Conservation (phyloP, 768 basidiomycete genomes). For the Kockovaella imperatae region DNA sequence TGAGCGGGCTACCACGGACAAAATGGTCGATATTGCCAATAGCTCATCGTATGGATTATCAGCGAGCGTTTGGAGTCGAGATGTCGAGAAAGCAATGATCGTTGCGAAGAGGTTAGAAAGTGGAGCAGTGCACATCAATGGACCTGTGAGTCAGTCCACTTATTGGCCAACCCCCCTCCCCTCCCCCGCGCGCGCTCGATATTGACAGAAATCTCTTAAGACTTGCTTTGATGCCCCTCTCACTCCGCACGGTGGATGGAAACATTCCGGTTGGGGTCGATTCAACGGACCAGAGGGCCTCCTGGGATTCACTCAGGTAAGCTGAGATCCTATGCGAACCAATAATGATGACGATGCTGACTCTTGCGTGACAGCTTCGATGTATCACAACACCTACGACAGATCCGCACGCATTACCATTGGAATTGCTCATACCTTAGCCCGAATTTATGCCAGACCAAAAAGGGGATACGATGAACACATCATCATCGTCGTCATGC, state of each 20-base stretch:
- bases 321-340: no score
- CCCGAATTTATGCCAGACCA: no score
- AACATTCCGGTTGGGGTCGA: slow-evolving; percentile 30
- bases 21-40: slow-evolving; percentile 56
- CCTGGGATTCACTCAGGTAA: slow-evolving; percentile 27
- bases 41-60: slow-evolving; percentile 52
- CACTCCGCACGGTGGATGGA: slow-evolving; percentile 33
- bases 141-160: slow-evolving; percentile 3
- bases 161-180: no score
- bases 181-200: no score
- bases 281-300: slow-evolving; percentile 38
- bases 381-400: no score
- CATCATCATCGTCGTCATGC: no score
- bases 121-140: slow-evolving; percentile 53
- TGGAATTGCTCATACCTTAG: no score
- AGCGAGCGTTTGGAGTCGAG: slow-evolving; percentile 52
- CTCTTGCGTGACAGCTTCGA: no score
- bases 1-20: slow-evolving; percentile 42
- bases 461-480: no score
- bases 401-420: no score
- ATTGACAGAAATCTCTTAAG: slow-evolving; percentile 49
- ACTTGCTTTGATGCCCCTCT: slow-evolving; percentile 18
- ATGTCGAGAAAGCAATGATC: slow-evolving; percentile 48
- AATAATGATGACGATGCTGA: no score
- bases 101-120: slow-evolving; percentile 51